Base-by-base conservation (phyloP, 768 basidiomycete species). In the Lentinus brumalis region DNA sequence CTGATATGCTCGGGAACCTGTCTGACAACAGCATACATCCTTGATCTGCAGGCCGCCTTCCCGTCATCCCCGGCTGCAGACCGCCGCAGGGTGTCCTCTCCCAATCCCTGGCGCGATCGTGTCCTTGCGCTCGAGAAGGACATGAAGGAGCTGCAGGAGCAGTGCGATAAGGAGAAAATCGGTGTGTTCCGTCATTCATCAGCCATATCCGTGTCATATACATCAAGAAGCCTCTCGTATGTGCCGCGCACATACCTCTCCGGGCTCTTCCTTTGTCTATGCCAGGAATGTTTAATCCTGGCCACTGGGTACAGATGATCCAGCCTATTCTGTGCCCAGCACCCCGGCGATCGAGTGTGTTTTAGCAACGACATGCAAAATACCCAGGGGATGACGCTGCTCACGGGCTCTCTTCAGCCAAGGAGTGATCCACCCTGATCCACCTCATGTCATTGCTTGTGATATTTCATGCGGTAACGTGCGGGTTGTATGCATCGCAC, bases 111-210 rank as follows among this genome's bases (percentile, higher is more conserved):
- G 82, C 76, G 75, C 47, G 71, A 65, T 5, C 76, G 74, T 56
- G 82, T 77, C 1, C 68, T 79, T n/a, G 66, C 70, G 26, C 67
- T 84, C 26, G 82, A 84, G 59, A 71, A 64, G 51, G 73, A 81
- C 32, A 63, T 76, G 39, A 67, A 69, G 9, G 67, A 63, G 7
- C 69, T 86, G 52, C 74, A 77, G 60, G 71, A 69, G 55, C 73
- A 76, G 60, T 76, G 78, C 46, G 80, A 82, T 9, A 66, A 69
- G 1, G 77, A 79, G 62, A 76, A 74, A 65, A 75, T 78, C 41
- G 77, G 82, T 82, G 64, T 38, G 77, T 67, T 30, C 21, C 40
- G 52, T 38, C 32, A 11, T 14, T 8, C 45, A 4, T 45, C 32
- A 50, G 21, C 45, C 44, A 12, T 46, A n/a, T 32, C 38, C 16